Percentiles rank a stretch among this genome's conserved stretches.
Conservation (phyloP, 1,139 yeast genomes). For the Diutina catenulata region DNA sequence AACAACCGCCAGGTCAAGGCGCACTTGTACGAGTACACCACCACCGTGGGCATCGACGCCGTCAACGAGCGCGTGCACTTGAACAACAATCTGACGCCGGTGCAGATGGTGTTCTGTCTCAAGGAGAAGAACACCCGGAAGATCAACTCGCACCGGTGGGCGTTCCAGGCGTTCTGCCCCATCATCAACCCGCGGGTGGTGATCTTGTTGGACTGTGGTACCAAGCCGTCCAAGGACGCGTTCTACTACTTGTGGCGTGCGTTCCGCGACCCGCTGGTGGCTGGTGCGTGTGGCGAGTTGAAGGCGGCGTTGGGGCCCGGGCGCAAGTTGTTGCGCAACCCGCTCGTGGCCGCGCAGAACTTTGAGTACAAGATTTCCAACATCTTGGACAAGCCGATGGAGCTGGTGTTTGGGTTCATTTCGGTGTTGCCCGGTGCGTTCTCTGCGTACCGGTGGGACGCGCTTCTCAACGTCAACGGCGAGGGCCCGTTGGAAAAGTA, state of each 20-base stretch:
- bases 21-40: constrained; percentile 71
- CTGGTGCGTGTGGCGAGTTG: constrained; percentile 85
- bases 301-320: constrained; percentile 54
- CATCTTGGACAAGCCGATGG: constrained; percentile 75
- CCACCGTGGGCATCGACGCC: constrained; percentile 61
- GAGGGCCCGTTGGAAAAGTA: constrained; percentile 68
- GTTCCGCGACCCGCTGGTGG: constrained; percentile 65
- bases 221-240: constrained; percentile 64
- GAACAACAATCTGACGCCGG: constrained; percentile 51
- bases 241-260: constrained; percentile 67
- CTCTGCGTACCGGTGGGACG: constrained; percentile 70
- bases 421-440: constrained; percentile 81
- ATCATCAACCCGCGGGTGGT: constrained; percentile 59
- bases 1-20: constrained; percentile 59
- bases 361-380: constrained; percentile 78
- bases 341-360: constrained; percentile 75
- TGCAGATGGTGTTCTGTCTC: constrained; percentile 65
- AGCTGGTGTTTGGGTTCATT: constrained; percentile 72
- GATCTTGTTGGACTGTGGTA: constrained; percentile 69
- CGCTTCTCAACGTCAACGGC: constrained; percentile 53
- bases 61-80: constrained; percentile 46
- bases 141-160: constrained; percentile 80
- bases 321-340: constrained; percentile 46
- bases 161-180: constrained; percentile 70
- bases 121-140: constrained; percentile 67